Evolutionary conservation across 2,329 filamentous ascomycete genomes (phyloP).

Genomic region (Dryadomyces sulphureus): DNA sequence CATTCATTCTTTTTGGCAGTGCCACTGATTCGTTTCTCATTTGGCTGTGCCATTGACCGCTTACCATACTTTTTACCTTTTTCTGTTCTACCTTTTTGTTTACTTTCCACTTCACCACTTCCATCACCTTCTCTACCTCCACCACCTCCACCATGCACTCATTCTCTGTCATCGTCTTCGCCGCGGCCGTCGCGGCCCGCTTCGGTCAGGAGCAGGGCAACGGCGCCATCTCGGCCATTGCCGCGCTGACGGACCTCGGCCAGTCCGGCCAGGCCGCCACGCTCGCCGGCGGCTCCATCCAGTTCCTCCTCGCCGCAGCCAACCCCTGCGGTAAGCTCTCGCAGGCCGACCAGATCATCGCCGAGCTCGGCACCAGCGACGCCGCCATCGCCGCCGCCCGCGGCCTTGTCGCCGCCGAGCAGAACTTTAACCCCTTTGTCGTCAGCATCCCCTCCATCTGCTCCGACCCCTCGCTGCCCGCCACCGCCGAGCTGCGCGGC

Average conservation of each 20-base stretch:
- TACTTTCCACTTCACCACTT: no score
- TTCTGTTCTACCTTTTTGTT: slow-evolving; percentile 1
- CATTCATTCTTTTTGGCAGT: neutral
- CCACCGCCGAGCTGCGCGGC: slow-evolving; percentile 44
- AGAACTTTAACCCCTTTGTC: slow-evolving; percentile 31
- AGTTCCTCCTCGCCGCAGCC: slow-evolving; percentile 45
- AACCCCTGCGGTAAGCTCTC: slow-evolving; percentile 28
- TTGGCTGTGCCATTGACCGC: slow-evolving; percentile 5
- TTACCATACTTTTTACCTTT: neutral
- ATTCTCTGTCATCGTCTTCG: slow-evolving; percentile 22
- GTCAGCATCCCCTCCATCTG: slow-evolving; percentile 47
- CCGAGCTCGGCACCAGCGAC: slow-evolving; percentile 41
- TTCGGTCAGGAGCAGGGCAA: slow-evolving; percentile 47
- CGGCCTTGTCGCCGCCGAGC: slow-evolving; percentile 13
- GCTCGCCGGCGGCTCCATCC: slow-evolving; percentile 44
- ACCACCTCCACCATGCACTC: slow-evolving; percentile 7
- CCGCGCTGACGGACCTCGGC: slow-evolving; percentile 35
- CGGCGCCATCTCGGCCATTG: slow-evolving; percentile 35
- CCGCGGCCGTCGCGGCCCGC: slow-evolving; percentile 24
- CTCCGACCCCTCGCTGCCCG: slow-evolving; percentile 45
- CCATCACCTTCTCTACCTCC: no score
- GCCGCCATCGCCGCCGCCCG: slow-evolving; percentile 45
- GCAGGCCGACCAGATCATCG: slow-evolving; percentile 49
- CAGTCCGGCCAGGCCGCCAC: slow-evolving; percentile 44
- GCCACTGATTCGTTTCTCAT: neutral